Base-by-base conservation (phyloP, 2,329 filamentous ascomycete genomes). In the Dothideomycetes sp. region DNA sequence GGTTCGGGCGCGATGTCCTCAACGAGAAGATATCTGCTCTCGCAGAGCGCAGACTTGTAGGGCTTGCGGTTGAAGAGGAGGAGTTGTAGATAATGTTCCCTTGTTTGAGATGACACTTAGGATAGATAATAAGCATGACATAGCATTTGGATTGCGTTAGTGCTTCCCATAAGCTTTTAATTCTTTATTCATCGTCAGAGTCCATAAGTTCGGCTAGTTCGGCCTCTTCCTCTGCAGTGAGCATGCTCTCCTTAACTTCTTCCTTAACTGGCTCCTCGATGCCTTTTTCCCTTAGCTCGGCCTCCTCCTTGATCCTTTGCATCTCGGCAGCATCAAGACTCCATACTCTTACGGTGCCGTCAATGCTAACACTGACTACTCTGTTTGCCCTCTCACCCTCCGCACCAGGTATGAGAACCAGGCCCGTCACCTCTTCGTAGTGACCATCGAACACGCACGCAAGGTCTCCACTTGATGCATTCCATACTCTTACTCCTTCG, bases 131-230 rank as follows among this genome's bases (percentile, higher is more conserved):
- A 29, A 29, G 12, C 7, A 31, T 30, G 19, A 35, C 18, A 34
- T 31, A 31, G 31, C 2, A n/a, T 19, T n/a, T n/a, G n/a, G n/a
- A n/a, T n/a, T n/a, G n/a, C n/a, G n/a, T n/a, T n/a, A n/a, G n/a
- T 19, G 11, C n/a, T 8, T 29, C 27, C 29, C 14, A 10, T 31
- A 17, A 31, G 22, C 15, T 31, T 24, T 22, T 24, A 12, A 15
- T 14, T 3, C 7, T 29, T 38, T 24, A 43, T 35, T 47, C 45
- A 35, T 41, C 41, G n/a, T 43, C 41, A 16, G 32, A 35, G 41
- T 80, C 85, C 84, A 98, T 84, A 57, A 98, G 63, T 47, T 88
- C 91, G 11, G 86, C 88, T 47, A 98, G 68, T 60, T 96, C 91
- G 4, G 83, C 81, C 60, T 96, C 89, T 59, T 98, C 91, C 51